Evolutionary conservation across 345 rosid species (phyloP), one percentile per base, ranked within the genome.

Genomic region (Luvunga scandens): DNA sequence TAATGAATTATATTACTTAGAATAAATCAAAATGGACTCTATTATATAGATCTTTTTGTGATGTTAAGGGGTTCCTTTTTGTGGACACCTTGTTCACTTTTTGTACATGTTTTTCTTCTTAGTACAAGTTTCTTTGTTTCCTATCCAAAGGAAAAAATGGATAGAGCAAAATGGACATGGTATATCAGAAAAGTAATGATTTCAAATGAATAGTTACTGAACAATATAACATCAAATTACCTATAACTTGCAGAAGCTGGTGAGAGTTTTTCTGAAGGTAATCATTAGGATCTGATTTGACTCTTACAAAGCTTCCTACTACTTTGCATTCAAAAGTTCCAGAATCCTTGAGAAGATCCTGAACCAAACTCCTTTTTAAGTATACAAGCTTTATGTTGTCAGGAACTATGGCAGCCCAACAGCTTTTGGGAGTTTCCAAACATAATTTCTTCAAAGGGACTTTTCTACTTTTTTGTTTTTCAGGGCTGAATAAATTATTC

Each of bases 161-260:
- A 42, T 42, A 42, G 13, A 10, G 16, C 50, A 12, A 42, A 42
- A 42, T 42, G 50, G 16, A 42, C 16, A 12, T 42, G 50, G 50
- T 12, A 42, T 42, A 42, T 12, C 50, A n/a, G 65, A 59, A 62
- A 22, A 39, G 45, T 27, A 64, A 36, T 55, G 21, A 42, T 71
- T 65, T 76, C 56, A 55, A 72, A 21, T 25, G 68, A 67, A 71
- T 28, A 59, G 27, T 66, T 24, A 64, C 55, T 48, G 67, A 66
- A 50, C 16, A 60, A 55, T 7, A 33, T 34, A 75, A 63, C 34
- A 77, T 67, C 57, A 79, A 65, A 48, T 82, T 85, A 91, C 97
- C 97, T 77, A 85, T 86, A 55, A 94, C 97, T 78, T 86, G 93
- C 82, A 90, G 85, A 77, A 93, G 93, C 88, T 78, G 84, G 82